phyloP scores from a whole-genome alignment of 768 basidiomycete genomes.

The Russula vinacea region DNA sequence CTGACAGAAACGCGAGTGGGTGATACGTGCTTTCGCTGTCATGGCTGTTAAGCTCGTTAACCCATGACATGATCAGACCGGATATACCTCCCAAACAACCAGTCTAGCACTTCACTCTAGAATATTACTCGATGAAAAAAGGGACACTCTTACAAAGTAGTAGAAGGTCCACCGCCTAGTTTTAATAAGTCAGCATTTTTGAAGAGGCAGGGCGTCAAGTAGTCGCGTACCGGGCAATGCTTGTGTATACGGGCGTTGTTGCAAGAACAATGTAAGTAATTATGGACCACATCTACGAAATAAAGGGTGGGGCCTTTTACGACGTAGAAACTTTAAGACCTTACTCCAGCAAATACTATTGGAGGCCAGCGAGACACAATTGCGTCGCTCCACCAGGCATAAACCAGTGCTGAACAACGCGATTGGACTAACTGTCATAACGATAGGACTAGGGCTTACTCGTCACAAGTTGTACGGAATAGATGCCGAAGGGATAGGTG shows the following conservation, averaged over 20 bases:
- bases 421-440: neutral
- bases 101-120: slow-evolving; percentile 30
- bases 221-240: slow-evolving; percentile 34
- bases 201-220: neutral
- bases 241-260: slow-evolving; percentile 37
- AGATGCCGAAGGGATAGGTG: slow-evolving; percentile 39
- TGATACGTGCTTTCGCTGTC: slow-evolving; percentile 39
- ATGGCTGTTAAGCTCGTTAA: slow-evolving; percentile 39
- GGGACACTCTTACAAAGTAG: slow-evolving; percentile 34
- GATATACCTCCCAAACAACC: slow-evolving; percentile 36
- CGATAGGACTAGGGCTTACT: slow-evolving; percentile 30
- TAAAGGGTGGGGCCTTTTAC: neutral
- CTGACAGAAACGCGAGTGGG: neutral
- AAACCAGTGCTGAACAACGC: slow-evolving; percentile 34
- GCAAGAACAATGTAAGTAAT: slow-evolving; percentile 38
- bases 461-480: slow-evolving; percentile 38
- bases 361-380: slow-evolving; percentile 40
- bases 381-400: slow-evolving; percentile 42
- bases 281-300: slow-evolving; percentile 37
- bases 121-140: neutral
- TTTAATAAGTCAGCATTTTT: neutral
- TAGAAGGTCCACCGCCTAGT: slow-evolving; percentile 40
- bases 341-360: slow-evolving; percentile 39
- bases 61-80: slow-evolving; percentile 40
- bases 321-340: slow-evolving; percentile 16